Conservation (phyloP, 177 flowering plant genomes). For the Vitis hybrid region DNA sequence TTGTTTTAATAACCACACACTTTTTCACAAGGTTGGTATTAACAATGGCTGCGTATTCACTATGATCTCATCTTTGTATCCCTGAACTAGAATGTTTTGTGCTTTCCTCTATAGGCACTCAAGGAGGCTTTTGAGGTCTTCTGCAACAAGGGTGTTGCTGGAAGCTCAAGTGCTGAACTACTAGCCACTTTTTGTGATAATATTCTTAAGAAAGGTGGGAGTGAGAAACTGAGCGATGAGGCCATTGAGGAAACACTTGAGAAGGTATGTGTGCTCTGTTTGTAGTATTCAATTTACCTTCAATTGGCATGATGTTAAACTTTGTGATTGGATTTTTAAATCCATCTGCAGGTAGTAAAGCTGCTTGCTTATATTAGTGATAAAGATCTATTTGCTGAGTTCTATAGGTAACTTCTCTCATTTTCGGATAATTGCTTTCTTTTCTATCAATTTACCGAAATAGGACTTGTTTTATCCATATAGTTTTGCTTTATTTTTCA, state of each 20-base stretch:
- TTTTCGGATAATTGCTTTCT: not conserved
- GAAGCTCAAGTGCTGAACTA: conserved; percentile 94
- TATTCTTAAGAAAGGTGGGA: conserved; percentile 96
- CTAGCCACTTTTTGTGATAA: conserved; percentile 97
- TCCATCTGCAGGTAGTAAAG: conserved; percentile 73
- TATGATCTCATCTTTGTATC: not conserved
- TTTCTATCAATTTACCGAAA: not conserved
- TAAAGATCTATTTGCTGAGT: conserved; percentile 92
- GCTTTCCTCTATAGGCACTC: conserved; percentile 54
- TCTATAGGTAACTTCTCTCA: conserved; percentile 59
- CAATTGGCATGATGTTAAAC: not conserved
- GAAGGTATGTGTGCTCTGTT: conserved; percentile 45
- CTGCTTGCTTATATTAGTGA: conserved; percentile 94
- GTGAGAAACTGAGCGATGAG: conserved; percentile 97
- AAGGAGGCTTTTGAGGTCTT: conserved; percentile 96
- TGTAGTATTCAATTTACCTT: not conserved
- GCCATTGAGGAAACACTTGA: conserved; percentile 96
- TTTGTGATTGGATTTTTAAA: conserved; percentile 2
- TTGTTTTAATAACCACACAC: conserved; percentile 81
- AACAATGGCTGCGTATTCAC: conserved; percentile 1
- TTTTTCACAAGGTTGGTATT: conserved; percentile 88
- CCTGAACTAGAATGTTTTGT: not conserved
- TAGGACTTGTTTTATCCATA: not conserved
- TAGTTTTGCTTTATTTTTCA: not conserved
- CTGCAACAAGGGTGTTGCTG: conserved; percentile 94